Evolutionary conservation across 345 rosid species (phyloP).

Genomic region (Toxicodendron radicans): DNA sequence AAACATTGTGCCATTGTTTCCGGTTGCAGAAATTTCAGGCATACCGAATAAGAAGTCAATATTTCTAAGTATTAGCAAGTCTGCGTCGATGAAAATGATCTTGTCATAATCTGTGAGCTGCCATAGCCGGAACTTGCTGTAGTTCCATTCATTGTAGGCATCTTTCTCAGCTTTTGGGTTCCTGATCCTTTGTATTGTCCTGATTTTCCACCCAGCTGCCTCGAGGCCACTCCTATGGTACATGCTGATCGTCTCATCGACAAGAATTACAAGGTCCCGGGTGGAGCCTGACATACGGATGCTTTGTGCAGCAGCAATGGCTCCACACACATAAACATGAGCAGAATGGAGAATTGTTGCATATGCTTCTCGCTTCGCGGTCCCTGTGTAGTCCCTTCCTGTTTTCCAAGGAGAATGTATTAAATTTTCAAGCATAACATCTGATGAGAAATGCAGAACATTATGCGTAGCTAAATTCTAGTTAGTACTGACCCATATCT

Average conservation of each 20-base stretch:
- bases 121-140: conserved; percentile 96
- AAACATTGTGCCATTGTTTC: conserved; percentile 82
- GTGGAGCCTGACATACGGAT: conserved; percentile 88
- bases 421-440: not conserved
- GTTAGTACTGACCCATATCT: conserved; percentile 48
- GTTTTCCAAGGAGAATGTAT: conserved; percentile 21
- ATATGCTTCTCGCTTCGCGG: conserved; percentile 74
- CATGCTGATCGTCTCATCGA: conserved; percentile 69
- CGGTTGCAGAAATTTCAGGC: conserved; percentile 89
- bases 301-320: conserved; percentile 89
- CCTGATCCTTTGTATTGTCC: conserved; percentile 79
- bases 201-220: conserved; percentile 91
- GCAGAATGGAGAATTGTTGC: conserved; percentile 97
- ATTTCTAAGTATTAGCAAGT: conserved; percentile 79
- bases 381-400: conserved; percentile 59
- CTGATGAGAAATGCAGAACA: not conserved
- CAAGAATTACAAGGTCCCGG: conserved; percentile 88
- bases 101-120: conserved; percentile 92
- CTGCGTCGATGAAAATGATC: conserved; percentile 91
- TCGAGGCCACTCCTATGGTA: conserved; percentile 85
- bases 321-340: conserved; percentile 88
- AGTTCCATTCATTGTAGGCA: conserved; percentile 97
- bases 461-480: too few relatives aligned
- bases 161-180: conserved; percentile 96
- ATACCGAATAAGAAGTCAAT: conserved; percentile 81